phyloP scores from a whole-genome alignment of 192 early-diverging fungal species.

The Umbelopsis sp. region DNA sequence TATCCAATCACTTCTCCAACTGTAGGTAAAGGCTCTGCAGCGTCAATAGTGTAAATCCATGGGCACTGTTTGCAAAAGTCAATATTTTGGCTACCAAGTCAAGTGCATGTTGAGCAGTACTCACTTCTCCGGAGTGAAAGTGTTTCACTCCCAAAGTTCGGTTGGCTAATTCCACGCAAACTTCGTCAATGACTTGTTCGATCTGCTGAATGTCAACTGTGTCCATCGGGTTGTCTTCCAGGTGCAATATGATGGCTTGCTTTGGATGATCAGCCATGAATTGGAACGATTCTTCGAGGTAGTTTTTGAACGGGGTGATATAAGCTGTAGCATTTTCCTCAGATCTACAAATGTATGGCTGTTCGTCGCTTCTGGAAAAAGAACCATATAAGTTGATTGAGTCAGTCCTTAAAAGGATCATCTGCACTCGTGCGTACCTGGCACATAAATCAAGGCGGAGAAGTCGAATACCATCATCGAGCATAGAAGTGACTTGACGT shows the following conservation, averaged over 20 bases:
- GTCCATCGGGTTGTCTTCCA: slow-evolving; percentile 14
- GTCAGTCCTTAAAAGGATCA: not conserved
- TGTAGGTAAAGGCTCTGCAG: slow-evolving; percentile 17
- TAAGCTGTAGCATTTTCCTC: not conserved
- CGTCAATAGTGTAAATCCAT: slow-evolving; percentile 23
- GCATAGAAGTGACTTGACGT: slow-evolving; percentile 16
- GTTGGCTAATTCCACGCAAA: slow-evolving; percentile 10
- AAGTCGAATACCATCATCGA: slow-evolving; percentile 3
- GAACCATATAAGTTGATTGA: not conserved
- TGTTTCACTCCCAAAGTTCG: not conserved
- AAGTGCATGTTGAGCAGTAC: not conserved
- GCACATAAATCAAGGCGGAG: not conserved
- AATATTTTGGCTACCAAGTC: not conserved
- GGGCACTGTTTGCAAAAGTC: slow-evolving; percentile 24
- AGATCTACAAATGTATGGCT: not conserved
- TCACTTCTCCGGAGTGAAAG: not conserved
- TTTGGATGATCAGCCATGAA: slow-evolving; percentile 20
- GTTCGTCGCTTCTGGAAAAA: not conserved
- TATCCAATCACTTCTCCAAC: slow-evolving; percentile 36
- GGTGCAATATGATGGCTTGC: slow-evolving; percentile 22
- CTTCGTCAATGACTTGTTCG: not conserved
- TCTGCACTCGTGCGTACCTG: not conserved
- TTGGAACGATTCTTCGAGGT: slow-evolving; percentile 15
- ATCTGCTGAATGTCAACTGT: slow-evolving; percentile 12
- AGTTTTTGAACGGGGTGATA: not conserved